Evolutionary conservation across 805 yeast species (phyloP), one percentile per base, ranked within the genome.

Genomic region (Wickerhamiella siamensis): DNA sequence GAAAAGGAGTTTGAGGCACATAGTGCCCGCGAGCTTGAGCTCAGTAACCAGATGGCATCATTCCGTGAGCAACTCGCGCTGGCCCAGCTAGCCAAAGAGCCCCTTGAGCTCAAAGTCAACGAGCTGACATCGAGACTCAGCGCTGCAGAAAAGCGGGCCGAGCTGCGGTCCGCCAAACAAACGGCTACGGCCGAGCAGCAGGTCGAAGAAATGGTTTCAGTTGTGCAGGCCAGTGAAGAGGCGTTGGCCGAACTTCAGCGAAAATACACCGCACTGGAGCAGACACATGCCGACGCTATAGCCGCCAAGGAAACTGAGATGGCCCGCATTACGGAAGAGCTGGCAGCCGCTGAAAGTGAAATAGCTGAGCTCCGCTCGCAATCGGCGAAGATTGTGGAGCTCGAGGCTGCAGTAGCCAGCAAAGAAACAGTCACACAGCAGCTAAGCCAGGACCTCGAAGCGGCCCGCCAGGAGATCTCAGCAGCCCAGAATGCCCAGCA

Each of bases 1-100:
- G 84, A 79, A 46, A 57, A 71, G 3, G 80, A 73, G 37, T 63
- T 74, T 33, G 69, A 65, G 39, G 71, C 75, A 40, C 66, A 67
- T 59, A 70, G 79, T 63, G 74, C 19, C 12, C 24, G 20, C 18
- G 37, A 18, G 37, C 37, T 34, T 3, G 16, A 20, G 29, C 29
- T 34, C 17, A 34, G 24, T 5, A 21, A 71, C 37, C 77, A 77
- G 54, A 69, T 79, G 31, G 80, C 77, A 42, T 63, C 68, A 16
- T 58, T 80, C 26, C 38, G 32, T n/a, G 27, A 36, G 24, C 32
- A 41, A 37, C 26, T 35, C n/a, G 20, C 19, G 27, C 36, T 16
- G 27, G 33, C 19, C 19, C 19, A n/a, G 18, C 35, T 31, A 5
- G 26, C n/a, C 6, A 29, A 31, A 19, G 37, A 39, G 17, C 22